Evolutionary conservation across 78 protist genomes (phyloP), one percentile per base, ranked within the genome.

Genomic region (Creolimax fragrantissima): DNA sequence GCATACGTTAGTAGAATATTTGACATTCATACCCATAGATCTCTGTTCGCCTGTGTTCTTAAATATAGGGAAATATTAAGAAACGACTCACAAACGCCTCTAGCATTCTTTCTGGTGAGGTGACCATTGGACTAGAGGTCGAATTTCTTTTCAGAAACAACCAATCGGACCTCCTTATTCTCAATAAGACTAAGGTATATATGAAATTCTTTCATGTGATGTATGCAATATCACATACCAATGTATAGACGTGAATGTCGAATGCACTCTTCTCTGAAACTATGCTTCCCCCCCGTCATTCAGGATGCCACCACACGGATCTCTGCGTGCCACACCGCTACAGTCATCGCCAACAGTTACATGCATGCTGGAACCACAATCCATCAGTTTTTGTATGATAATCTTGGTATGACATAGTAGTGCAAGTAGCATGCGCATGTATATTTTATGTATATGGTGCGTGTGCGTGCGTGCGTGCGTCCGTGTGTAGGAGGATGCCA

Each of bases 301-400:
- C 74, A 58, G 74, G 74, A 58, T 24, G 74, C 24, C 74, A 58
- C 74, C 74, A 58, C 74, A 32, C 74, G 74, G 74, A 58, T 1
- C 74, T 58, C 74, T 24, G 74, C 66, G 41, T 90, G 92, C 35
- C 96, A 97, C 93, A 89, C 90, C 44, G 99, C 98, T 24, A 89
- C 96, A 35, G 93, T 98, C 44, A 66, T 95, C 44, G 95, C 98
- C 41, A 95, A 98, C 92, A 97, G 96, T 5, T 45, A 98, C 39
- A 98, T 98, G 99, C 93, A 95, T 86, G 93, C 97, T 7, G 99
- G 99, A 74, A 99, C 99, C 35, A 96, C 99, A 4, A 44, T 91
- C 86, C 99, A 99, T 92, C 35, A 44, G 37, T 99, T 98, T 93
- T 88, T 99, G 37, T 88, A 99, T n/a, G 95, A 94, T 43, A 99